phyloP scores from a whole-genome alignment of 176 grass and related monocot species.

The Triticum timopheevii region DNA sequence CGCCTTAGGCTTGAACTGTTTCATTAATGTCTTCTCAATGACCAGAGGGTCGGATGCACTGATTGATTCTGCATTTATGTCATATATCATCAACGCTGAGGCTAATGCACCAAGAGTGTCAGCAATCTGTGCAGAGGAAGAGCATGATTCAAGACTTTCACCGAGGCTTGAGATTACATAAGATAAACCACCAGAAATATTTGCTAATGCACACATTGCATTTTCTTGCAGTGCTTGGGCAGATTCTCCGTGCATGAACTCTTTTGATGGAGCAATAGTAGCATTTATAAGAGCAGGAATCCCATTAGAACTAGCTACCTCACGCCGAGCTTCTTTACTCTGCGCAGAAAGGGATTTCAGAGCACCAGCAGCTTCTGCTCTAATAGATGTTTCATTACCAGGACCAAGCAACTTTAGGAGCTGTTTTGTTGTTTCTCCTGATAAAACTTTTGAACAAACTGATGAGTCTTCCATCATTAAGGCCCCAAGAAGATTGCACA shows the following conservation, averaged over 20 bases:
- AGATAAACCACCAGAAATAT: conserved; percentile 98
- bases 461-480: conserved; percentile 94
- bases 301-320: conserved; percentile 94
- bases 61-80: conserved; percentile 82
- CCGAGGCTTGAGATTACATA: conserved; percentile 98
- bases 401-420: conserved; percentile 94
- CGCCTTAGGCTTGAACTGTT: conserved; percentile 89
- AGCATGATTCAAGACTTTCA: conserved; percentile 96
- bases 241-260: conserved; percentile 99
- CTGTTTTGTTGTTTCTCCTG: conserved; percentile 81
- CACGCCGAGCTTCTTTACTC: conserved; percentile 92
- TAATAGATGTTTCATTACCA: conserved; percentile 88
- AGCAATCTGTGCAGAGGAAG: conserved; percentile 90
- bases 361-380: conserved; percentile 92
- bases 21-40: conserved; percentile 90
- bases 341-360: conserved; percentile 93
- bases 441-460: conserved; percentile 83
- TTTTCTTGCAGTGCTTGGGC: conserved; percentile 98
- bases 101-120: conserved; percentile 98
- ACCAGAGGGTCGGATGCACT: conserved; percentile 73
- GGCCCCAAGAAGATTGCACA: conserved; percentile 83
- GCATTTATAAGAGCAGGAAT: conserved; percentile 99
- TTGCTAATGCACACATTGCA: conserved; percentile 99
- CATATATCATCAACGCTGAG: conserved; percentile 99
- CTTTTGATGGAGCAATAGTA: conserved; percentile 99